Evolutionary conservation across 2,329 filamentous ascomycete genomes (phyloP), one percentile per base, ranked within the genome.

Genomic region (Dendryphion nanum): DNA sequence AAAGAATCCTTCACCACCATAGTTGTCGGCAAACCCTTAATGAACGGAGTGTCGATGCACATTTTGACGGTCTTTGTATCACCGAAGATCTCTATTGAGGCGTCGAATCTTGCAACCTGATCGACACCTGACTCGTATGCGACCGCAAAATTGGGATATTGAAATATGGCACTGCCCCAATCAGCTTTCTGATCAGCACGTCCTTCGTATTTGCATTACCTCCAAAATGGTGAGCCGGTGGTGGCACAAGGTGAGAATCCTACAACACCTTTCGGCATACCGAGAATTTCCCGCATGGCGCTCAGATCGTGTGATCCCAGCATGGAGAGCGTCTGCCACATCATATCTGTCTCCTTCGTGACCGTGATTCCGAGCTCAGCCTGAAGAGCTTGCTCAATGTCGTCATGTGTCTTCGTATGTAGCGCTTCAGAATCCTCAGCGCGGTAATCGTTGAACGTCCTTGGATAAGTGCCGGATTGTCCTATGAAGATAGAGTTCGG

Each of bases 81-180:
- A 0, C 72, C 72, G 45, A 79, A 82, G 0, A 83, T 64, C 3
- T 72, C 72, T 5, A 79, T 54, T 30, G 73, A 67, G 0, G 76
- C 73, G 37, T 79, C 76, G 34, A 79, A 79, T 0, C 60, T 49
- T 0, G 78, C 75, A 1, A 83, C 70, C 0, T 56, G 50, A 45
- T 77, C 71, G 16, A 81, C 64, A 0, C 79, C 79, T 0, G 71
- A 73, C 45, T 83, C 79, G 46, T 81, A 83, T 0, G 71, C 68
- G 2, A 80, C 69, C 0, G 74, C 64, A 40, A 80, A 83, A 3
- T 23, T 30, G 4, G 28, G n/a, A 30, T 48, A 52, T 28, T 43
- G 16, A 38, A 50, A 45, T 6, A 49, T 33, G 3, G 36, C 46
- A 24, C 35, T 44, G 24, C 14, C 34, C n/a, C 38, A 35, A 20